phyloP scores from a whole-genome alignment of 345 rosid species.

The Trapa bicornis region DNA sequence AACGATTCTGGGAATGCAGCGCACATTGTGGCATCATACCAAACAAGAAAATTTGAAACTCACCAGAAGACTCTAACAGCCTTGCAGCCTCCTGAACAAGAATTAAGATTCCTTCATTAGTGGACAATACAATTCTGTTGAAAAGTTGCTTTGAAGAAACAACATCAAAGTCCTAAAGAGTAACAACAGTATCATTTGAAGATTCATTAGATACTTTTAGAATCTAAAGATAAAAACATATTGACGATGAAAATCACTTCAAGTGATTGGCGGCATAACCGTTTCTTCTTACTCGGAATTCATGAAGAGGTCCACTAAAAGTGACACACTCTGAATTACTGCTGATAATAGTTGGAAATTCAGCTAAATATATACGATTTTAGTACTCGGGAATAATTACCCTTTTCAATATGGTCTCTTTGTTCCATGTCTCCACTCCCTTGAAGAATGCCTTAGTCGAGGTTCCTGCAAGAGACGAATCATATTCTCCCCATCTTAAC shows the following conservation, averaged over 20 bases:
- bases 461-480: conserved; percentile 17
- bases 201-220: too few relatives aligned
- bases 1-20: not conserved
- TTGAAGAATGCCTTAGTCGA: conserved; percentile 32
- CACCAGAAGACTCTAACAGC: conserved; percentile 21
- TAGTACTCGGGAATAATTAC: conserved; percentile 8
- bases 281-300: not conserved
- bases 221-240: not conserved
- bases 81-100: conserved; percentile 21
- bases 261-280: not conserved
- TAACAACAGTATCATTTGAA: too few relatives aligned
- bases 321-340: not conserved
- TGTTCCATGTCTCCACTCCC: conserved; percentile 35
- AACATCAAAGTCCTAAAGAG: too few relatives aligned
- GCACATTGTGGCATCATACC: not conserved
- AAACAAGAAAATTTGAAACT: conserved; percentile 5
- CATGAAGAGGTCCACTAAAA: not conserved
- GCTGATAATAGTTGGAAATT: not conserved
- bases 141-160: not conserved
- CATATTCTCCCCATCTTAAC: not conserved
- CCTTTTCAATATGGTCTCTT: conserved; percentile 33
- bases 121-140: not conserved
- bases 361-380: not conserved
- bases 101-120: not conserved
- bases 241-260: not conserved